Percentiles rank a stretch among this genome's conserved stretches.
Evolutionary conservation across 2,329 filamentous ascomycete genomes (phyloP).

Genomic region (Aquanectria penicillioides): DNA sequence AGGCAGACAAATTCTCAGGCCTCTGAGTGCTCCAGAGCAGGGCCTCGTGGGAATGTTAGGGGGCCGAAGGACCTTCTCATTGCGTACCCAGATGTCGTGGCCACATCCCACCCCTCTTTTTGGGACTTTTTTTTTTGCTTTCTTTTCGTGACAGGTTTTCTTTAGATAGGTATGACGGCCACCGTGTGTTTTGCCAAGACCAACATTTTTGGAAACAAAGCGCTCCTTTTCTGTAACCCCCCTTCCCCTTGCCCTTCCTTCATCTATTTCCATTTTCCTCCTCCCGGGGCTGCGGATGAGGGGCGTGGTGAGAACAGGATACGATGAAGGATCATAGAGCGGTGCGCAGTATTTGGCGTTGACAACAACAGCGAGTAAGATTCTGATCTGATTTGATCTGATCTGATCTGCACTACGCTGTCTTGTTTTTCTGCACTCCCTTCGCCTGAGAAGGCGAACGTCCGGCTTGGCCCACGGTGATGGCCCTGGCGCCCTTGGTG

Average conservation of each 20-base stretch:
- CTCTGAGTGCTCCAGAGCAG: slow-evolving; percentile 29
- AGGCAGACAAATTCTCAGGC: slow-evolving; percentile 34
- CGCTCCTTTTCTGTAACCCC: background rate
- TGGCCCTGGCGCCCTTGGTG: background rate
- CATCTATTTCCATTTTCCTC: background rate
- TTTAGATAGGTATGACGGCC: slow-evolving; percentile 30
- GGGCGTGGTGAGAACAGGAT: background rate
- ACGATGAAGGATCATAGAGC: background rate
- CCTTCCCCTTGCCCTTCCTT: background rate
- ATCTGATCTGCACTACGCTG: too few relatives aligned
- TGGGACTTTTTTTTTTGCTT: too few relatives aligned
- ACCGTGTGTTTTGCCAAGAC: slow-evolving; percentile 12
- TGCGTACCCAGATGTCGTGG: slow-evolving; percentile 37
- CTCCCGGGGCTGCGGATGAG: background rate
- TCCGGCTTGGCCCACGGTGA: background rate
- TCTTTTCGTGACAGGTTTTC: slow-evolving; percentile 9
- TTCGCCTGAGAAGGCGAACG: too few relatives aligned
- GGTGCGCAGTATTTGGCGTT: background rate
- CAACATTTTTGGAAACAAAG: slow-evolving; percentile 15
- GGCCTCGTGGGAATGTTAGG: slow-evolving; percentile 18
- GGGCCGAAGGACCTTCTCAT: slow-evolving; percentile 20
- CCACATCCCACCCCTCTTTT: slow-evolving; percentile 24
- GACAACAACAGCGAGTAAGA: too few relatives aligned
- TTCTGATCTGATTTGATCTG: too few relatives aligned
- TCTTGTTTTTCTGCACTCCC: too few relatives aligned